Evolutionary conservation across 2,329 filamentous ascomycete genomes (phyloP), one percentile per base, ranked within the genome.

Genomic region (Stagonosporopsis tanaceti): DNA sequence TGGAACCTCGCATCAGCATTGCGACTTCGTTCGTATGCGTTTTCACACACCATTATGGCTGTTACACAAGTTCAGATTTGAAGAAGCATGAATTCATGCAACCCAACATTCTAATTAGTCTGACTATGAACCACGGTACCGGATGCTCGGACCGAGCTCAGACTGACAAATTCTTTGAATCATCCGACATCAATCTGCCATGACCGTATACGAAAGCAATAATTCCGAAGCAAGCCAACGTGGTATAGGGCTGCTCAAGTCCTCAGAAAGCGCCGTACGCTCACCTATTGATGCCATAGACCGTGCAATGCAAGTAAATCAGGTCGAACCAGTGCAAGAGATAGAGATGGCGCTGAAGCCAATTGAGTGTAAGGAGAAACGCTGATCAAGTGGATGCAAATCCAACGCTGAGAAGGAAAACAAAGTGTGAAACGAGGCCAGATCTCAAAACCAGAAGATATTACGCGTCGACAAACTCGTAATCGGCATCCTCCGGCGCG

Each of bases 261-360:
- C 74, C 73, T 77, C 71, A 76, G 73, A 72, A 76, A 76, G 73
- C 74, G 74, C 74, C 73, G 52, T 61, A 74, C 72, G 73, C 74
- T 76, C 70, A 67, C 73, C 74, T 77, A 61, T 74, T 76, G 74
- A 77, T 76, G 73, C 73, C 69, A 68, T 73, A 60, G 63, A 72
- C 72, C 69, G 64, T 67, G 64, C 60, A 68, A 74, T 74, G 69
- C 70, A 60, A 62, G 55, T 63, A 62, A 41, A 57, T 45, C 59
- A 65, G 54, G 65, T 53, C 50, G 56, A 59, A 64, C 50, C 50
- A 51, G 54, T 59, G 60, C 57, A 59, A 14, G 20, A 20, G 32
- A 61, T 67, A 40, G 60, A 56, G 53, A 55, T 52, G 57, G 66
- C 61, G 51, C 20, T 52, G 59, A 63, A 60, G 61, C 62, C 59